Evolutionary conservation across 306 rosid genomes (phyloP), one percentile per base, ranked within the genome.

Genomic region (Hippophae tibetana): DNA sequence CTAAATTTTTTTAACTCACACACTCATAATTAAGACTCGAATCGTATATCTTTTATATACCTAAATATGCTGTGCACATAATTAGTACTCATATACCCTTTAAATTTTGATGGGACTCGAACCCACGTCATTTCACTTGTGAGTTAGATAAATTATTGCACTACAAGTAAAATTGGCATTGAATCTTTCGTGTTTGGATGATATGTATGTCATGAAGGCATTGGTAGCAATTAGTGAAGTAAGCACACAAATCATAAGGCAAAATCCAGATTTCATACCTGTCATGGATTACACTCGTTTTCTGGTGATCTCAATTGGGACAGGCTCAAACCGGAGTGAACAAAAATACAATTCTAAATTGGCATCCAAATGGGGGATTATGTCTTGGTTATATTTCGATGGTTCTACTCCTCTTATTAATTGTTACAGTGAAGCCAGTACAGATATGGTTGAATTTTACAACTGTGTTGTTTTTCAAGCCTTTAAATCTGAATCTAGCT

Each of bases 141-240:
- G 1, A 31, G 5, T 31, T 31, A 31, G 5, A 31, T 31, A 31
- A 31, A 18, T 18, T 31, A 31, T 31, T 2, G 38, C 5, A 31
- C 5, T 31, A 31, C 38, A 31, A 31, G 38, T 2, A 2, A 2
- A 31, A 31, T 31, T 4, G 3, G 3, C 38, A 31, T 11, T 18
- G 10, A 27, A 43, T 10, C 52, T 2, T 10, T 18, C 12, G 11
- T 7, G 6, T 25, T 23, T 56, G 25, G 46, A 38, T 40, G 7
- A 12, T 13, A 31, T 31, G 38, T 31, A 6, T 3, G 7, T n/a
- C n/a, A n/a, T 13, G 2, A 66, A 79, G 89, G 63, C 78, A 45
- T 65, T 74, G 65, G 69, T 77, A 43, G 89, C 85, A 52, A 66
- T 83, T 0, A 65, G 73, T 66, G 89, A 83, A 72, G 79, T 74